Evolutionary conservation across 306 rosid genomes (phyloP).

Genomic region (Medicago lupulina): DNA sequence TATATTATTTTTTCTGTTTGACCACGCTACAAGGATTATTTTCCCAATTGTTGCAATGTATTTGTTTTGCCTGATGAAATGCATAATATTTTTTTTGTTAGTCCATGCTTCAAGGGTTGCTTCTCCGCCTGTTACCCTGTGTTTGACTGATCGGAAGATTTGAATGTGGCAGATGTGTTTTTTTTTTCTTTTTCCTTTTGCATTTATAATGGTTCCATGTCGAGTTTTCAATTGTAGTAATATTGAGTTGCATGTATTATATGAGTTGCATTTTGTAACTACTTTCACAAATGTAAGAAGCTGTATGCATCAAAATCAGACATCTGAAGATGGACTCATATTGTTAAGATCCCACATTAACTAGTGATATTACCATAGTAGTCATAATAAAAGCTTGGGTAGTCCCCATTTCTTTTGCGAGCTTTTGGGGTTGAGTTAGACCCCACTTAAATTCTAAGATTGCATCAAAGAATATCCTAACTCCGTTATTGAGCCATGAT

Average conservation of each 20-base stretch:
- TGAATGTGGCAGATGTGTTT: neutral
- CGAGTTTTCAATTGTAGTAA: conserved; percentile 31
- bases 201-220: conserved; percentile 16
- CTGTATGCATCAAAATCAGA: conserved; percentile 26
- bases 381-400: neutral
- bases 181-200: neutral
- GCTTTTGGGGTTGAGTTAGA: neutral
- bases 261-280: conserved; percentile 17
- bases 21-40: conserved; percentile 6
- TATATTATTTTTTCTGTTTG: conserved; percentile 18
- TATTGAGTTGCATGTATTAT: conserved; percentile 7
- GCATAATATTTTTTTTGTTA: conserved; percentile 19
- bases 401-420: neutral
- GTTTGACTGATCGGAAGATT: neutral
- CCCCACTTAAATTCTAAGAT: neutral
- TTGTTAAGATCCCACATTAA: conserved; percentile 2
- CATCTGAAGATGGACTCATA: conserved; percentile 6
- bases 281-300: conserved; percentile 17
- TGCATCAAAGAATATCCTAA: neutral
- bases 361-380: neutral
- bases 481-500: neutral
- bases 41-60: conserved; percentile 16
- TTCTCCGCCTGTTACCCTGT: conserved; percentile 24
- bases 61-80: conserved; percentile 13
- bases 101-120: conserved; percentile 21